Evolutionary conservation across 2,329 filamentous ascomycete species (phyloP).

Genomic region (Grosmannia serpens): DNA sequence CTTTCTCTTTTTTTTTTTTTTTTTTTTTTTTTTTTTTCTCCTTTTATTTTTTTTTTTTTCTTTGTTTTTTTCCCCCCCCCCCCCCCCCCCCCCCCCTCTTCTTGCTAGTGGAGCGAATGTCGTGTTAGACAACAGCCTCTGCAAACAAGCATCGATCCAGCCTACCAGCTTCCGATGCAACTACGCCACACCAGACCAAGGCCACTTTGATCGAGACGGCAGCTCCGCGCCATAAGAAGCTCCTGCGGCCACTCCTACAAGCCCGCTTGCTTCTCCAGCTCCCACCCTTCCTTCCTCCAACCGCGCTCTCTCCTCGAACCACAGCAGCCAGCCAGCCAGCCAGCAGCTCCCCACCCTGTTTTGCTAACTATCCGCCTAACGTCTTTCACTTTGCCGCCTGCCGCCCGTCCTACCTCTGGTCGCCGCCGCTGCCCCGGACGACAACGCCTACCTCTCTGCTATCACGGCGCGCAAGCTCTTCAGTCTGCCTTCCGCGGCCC

Average conservation of each 20-base stretch:
- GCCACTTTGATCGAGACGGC: neutral
- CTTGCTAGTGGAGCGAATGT: neutral
- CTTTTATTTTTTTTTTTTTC: no score
- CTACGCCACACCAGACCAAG: neutral
- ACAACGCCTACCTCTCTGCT: neutral
- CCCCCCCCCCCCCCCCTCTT: neutral
- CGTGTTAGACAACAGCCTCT: neutral
- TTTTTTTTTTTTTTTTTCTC: no score
- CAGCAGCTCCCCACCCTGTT: neutral
- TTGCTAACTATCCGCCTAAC: neutral
- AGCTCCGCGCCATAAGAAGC: neutral
- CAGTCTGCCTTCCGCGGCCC: neutral
- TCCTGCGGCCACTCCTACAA: neutral
- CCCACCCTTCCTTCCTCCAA: neutral
- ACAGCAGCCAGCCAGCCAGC: neutral
- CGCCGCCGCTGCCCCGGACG: neutral
- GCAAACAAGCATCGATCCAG: neutral
- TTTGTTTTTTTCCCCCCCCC: neutral
- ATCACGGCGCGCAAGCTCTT: neutral
- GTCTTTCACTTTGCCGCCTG: neutral
- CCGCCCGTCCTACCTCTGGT: neutral
- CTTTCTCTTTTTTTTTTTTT: no score
- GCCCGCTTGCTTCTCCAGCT: neutral
- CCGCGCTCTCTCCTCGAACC: neutral
- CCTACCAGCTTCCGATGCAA: neutral